A percentile compares a stretch with the other conserved stretches of the same genome.
Evolutionary conservation across 75 land plant genomes (phyloP).

Genomic region (Chamaecyparis obtusa): DNA sequence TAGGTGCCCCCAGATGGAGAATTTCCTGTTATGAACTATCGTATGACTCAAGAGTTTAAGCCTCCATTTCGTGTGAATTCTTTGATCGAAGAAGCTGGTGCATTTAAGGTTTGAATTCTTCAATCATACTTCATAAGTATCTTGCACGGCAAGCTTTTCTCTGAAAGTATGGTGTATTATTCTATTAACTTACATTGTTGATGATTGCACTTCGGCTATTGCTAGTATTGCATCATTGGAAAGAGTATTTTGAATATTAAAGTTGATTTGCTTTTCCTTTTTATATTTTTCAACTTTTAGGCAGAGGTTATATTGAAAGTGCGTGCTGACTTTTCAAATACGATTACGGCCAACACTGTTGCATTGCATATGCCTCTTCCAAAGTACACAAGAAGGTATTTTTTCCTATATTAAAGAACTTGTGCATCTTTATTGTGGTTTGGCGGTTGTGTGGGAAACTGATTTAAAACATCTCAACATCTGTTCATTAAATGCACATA

Average conservation of each 20-base stretch:
- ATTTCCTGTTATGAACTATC: constrained; percentile 96
- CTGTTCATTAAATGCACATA: not conserved
- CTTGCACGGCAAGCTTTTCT: too few relatives aligned
- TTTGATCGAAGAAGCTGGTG: constrained; percentile 86
- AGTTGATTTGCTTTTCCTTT: constrained; percentile 8
- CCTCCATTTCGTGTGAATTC: constrained; percentile 89
- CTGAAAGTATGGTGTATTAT: not conserved
- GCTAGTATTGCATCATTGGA: not conserved
- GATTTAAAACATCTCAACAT: not conserved
- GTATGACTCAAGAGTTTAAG: constrained; percentile 95
- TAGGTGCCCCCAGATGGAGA: constrained; percentile 98
- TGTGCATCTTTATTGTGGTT: not conserved
- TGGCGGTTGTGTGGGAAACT: not conserved
- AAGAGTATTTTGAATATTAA: not conserved
- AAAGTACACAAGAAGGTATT: constrained; percentile 80
- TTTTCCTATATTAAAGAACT: not conserved
- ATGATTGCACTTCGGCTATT: not conserved
- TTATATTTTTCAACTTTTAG: constrained; percentile 29
- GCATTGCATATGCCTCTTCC: constrained; percentile 86
- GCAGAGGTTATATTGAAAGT: constrained; percentile 94
- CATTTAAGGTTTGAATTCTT: constrained; percentile 49
- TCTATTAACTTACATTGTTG: constrained; percentile 3
- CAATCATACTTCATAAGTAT: not conserved
- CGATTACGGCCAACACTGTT: constrained; percentile 84
- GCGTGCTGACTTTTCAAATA: constrained; percentile 84